Percentiles rank a stretch among this genome's conserved stretches.
Conservation (phyloP, 2,329 filamentous ascomycete species). For the Volutella citrinella region DNA sequence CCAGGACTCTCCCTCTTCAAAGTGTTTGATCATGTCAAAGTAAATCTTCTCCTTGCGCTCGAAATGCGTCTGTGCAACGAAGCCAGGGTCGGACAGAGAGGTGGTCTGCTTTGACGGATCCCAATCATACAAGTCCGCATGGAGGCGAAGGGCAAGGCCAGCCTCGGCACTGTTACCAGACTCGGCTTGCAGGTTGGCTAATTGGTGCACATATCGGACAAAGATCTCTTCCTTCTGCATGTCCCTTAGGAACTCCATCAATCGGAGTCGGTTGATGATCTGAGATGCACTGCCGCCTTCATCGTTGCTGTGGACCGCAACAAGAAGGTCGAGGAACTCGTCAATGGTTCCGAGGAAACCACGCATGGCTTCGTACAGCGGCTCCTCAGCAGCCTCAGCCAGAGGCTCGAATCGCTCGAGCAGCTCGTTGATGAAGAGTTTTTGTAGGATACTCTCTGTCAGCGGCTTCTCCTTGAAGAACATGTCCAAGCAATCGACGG, state of each 20-base stretch:
- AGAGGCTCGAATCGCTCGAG: constrained; percentile 75
- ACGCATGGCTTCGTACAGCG: constrained; percentile 71
- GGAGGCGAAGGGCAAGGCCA: constrained; percentile 81
- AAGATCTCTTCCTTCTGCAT: constrained; percentile 98
- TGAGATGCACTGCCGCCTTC: constrained; percentile 71
- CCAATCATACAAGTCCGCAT: constrained; percentile 93
- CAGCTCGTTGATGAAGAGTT: constrained; percentile 86
- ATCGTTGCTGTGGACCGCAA: constrained; percentile 81
- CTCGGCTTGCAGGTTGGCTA: constrained; percentile 73
- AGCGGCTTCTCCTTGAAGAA: constrained; percentile 87
- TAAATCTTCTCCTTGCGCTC: constrained; percentile 91
- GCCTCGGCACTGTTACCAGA: constrained; percentile 82
- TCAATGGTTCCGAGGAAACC: constrained; percentile 82
- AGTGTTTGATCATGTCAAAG: constrained; percentile 92
- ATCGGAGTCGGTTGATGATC: constrained; percentile 80
- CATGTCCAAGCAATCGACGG: constrained; percentile 88
- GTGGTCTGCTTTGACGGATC: constrained; percentile 66
- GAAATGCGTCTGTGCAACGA: constrained; percentile 81
- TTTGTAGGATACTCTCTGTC: constrained; percentile 86
- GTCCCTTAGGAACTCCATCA: constrained; percentile 95
- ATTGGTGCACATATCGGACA: constrained; percentile 90
- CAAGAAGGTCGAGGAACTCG: constrained; percentile 85
- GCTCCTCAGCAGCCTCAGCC: constrained; percentile 63
- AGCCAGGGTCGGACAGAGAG: constrained; percentile 68
- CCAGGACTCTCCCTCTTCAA: constrained; percentile 94